Evolutionary conservation across 352 stramenopile species (phyloP).

Genomic region (Peronospora belbahrii): DNA sequence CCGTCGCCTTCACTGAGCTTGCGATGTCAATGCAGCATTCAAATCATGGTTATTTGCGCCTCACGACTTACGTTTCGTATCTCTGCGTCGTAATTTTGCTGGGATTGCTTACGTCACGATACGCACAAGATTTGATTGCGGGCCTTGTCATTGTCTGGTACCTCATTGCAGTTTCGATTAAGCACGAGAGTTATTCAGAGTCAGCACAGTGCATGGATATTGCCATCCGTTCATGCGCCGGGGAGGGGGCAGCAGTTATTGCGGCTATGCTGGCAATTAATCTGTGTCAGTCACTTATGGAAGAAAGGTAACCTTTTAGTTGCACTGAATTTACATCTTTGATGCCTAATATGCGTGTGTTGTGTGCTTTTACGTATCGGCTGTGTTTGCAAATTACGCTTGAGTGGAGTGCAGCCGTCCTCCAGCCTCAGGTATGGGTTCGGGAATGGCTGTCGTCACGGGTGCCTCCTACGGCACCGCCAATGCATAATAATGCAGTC

Average conservation of each 20-base stretch:
- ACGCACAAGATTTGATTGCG: conserved; percentile 53
- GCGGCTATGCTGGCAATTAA: conserved; percentile 45
- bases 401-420: conserved; percentile 37
- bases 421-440: conserved; percentile 29
- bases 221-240: conserved; percentile 52
- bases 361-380: conserved; percentile 8
- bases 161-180: conserved; percentile 50
- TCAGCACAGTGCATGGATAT: conserved; percentile 44
- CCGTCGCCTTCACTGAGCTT: conserved; percentile 51
- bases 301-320: conserved; percentile 44
- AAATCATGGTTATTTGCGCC: conserved; percentile 34
- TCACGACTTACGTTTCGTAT: conserved; percentile 61
- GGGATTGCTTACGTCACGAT: conserved; percentile 46
- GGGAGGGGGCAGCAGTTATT: conserved; percentile 49
- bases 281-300: conserved; percentile 40
- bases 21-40: conserved; percentile 62
- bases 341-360: conserved; percentile 9
- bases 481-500: conserved; percentile 29
- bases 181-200: conserved; percentile 37
- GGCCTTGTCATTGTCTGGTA: conserved; percentile 66
- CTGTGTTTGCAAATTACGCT: neutral
- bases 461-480: conserved; percentile 28
- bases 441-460: conserved; percentile 29
- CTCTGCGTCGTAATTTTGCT: conserved; percentile 53
- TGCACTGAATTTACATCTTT: neutral